Base-by-base conservation (phyloP, 176 grass and related monocot species). In the Avena sativa region DNA sequence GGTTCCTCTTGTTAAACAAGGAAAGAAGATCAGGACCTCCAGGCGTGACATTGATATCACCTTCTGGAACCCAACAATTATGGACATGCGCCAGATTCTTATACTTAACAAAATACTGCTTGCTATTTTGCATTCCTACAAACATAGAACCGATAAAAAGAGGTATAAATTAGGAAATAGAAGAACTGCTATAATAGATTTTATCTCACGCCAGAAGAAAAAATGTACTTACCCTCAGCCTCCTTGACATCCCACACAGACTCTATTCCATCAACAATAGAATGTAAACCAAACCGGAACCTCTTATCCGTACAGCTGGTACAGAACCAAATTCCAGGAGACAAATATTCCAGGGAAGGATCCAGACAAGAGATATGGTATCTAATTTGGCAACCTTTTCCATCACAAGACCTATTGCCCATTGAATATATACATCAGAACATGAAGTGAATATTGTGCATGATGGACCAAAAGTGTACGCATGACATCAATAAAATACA, bases 331-430 rank as follows among this genome's bases (percentile, higher is more conserved):
- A 81, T 62, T 50, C 93, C 91, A 95, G 69, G 81, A 73, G 91
- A 87, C 20, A 67, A 70, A 76, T 51, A 69, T 75, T 89, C 79
- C 83, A 93, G 53, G 28, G 91, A 89, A 80, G 85, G 88, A 86
- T 98, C 89, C 62, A 93, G 59, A 88, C 95, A 98, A 73, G 93
- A 93, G 56, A 95, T 70, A 79, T 98, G 95, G 61, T 82, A 98
- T 25, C 68, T 80, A 79, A 50, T 91, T 79, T 86, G 90, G 75
- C 93, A 98, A 68, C 38, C 88, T 92, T 93, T 92, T 77, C 93
- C 95, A 84, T 86, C 83, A 91, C 95, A 98, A 23, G 70, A 91
- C 72, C 95, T 98, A 69, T 82, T 51, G 48, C 21, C 44, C 76
- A 84, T 84, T 76, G 11, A 84, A 75, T 12, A 50, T 36, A 34